phyloP scores from a whole-genome alignment of 1,284 basidiomycete species.

The Cryptococcus sp. region DNA sequence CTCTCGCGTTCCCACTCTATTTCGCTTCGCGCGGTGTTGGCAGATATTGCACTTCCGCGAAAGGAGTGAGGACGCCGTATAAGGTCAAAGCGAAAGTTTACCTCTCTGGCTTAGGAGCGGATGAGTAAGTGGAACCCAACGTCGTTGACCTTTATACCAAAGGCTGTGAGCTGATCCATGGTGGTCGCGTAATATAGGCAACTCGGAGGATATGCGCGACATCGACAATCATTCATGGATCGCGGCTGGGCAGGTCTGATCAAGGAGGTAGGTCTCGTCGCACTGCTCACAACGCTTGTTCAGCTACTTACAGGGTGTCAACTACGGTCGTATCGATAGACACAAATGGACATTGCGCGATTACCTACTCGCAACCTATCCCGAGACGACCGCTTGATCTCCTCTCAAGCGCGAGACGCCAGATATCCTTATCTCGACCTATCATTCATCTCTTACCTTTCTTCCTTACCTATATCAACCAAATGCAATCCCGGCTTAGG shows the following conservation, averaged over 20 bases:
- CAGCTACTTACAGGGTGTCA: background rate
- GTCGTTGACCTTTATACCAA: background rate
- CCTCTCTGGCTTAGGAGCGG: slow-evolving; percentile 89
- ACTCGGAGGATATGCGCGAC: slow-evolving; percentile 89
- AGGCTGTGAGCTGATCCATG: background rate
- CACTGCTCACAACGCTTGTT: background rate
- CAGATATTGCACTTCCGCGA: slow-evolving; percentile 54
- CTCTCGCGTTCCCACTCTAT: slow-evolving; percentile 85
- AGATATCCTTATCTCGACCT: slow-evolving; percentile 87
- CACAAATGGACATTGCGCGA: slow-evolving; percentile 89
- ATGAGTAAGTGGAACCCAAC: slow-evolving; percentile 61
- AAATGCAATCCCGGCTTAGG: slow-evolving; percentile 68
- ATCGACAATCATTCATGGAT: slow-evolving; percentile 71
- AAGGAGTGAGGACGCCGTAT: slow-evolving; percentile 59
- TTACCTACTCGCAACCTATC: slow-evolving; percentile 89
- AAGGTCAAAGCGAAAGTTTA: slow-evolving; percentile 76
- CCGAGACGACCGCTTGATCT: slow-evolving; percentile 88
- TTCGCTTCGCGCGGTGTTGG: slow-evolving; percentile 85
- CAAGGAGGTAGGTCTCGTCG: slow-evolving; percentile 65
- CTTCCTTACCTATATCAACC: slow-evolving; percentile 69
- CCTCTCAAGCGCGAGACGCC: slow-evolving; percentile 83
- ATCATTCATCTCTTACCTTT: slow-evolving; percentile 71
- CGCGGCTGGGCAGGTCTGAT: slow-evolving; percentile 73
- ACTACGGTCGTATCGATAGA: slow-evolving; percentile 19
- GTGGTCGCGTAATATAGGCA: slow-evolving; percentile 55